Conservation (phyloP, 805 yeast species). For the Maudiozyma bulderi region DNA sequence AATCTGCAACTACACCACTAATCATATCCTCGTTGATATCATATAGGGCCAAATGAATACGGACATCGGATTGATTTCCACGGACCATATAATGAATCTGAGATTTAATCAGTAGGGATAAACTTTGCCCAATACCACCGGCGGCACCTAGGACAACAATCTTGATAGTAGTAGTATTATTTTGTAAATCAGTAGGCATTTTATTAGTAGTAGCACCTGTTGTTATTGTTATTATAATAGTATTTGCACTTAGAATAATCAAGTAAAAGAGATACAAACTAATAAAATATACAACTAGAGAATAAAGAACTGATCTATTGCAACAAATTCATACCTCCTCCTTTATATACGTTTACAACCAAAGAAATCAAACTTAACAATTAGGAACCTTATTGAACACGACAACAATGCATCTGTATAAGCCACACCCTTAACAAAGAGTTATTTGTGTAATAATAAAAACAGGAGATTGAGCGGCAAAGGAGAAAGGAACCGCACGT, state of each 20-base stretch:
- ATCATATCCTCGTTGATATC: constrained; percentile 59
- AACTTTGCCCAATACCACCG: constrained; percentile 92
- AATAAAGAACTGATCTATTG: too few species aligned
- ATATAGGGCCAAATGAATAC: constrained; percentile 49
- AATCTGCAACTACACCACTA: constrained; percentile 83
- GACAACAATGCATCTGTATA: too few species aligned
- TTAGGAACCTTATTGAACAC: too few species aligned
- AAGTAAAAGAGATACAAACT: too few species aligned
- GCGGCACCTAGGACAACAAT: constrained; percentile 87
- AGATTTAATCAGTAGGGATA: constrained; percentile 69
- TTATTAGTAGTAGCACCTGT: neutral
- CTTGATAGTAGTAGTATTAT: constrained; percentile 31
- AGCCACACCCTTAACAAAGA: too few species aligned
- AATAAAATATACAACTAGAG: too few species aligned
- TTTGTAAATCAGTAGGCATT: neutral
- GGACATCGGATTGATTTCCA: constrained; percentile 21
- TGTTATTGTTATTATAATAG: neutral
- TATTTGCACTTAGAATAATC: neutral
- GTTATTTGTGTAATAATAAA: too few species aligned
- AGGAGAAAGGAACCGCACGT: too few species aligned
- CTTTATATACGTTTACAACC: too few species aligned
- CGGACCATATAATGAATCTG: constrained; percentile 12
- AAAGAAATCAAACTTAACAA: too few species aligned
- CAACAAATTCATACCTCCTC: too few species aligned
- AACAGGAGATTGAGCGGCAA: too few species aligned